Percentiles rank a stretch among this genome's conserved stretches.
Conservation (phyloP, 139 green algal species). For the Astrephomene gubernaculifera region DNA sequence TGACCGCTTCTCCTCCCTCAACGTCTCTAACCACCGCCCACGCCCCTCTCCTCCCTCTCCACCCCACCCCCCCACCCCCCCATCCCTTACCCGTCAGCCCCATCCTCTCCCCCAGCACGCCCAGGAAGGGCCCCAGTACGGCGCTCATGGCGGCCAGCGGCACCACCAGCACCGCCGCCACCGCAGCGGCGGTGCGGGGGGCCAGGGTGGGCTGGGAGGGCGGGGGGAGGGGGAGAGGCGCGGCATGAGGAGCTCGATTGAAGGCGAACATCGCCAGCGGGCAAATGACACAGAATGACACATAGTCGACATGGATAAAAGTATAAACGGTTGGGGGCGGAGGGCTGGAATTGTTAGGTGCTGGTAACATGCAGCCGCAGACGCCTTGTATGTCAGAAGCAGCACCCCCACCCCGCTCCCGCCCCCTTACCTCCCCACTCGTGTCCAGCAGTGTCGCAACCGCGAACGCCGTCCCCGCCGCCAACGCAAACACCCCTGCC, state of each 20-base stretch:
- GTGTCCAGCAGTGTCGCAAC: slow-evolving; percentile 38
- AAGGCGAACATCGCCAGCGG: no score
- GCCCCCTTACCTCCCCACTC: not conserved
- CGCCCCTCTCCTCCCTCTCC: not conserved
- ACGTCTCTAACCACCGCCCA: not conserved
- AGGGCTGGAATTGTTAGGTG: no score
- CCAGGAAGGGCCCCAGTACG: slow-evolving; percentile 47
- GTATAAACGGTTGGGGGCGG: no score
- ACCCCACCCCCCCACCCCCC: not conserved
- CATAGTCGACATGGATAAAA: no score
- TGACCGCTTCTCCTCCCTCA: not conserved
- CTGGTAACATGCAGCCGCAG: no score
- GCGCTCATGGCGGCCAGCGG: slow-evolving; percentile 16
- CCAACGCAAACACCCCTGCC: slow-evolving; percentile 34
- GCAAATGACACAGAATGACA: no score
- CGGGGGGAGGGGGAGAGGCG: not conserved
- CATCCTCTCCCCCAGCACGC: slow-evolving; percentile 57
- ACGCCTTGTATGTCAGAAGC: no score
- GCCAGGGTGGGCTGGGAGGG: not conserved
- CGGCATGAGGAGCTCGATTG: not conserved
- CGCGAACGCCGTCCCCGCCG: not conserved
- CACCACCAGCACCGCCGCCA: slow-evolving; percentile 12
- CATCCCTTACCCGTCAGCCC: slow-evolving; percentile 22
- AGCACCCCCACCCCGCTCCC: no score
- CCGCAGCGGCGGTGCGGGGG: not conserved